Evolutionary conservation across 345 rosid genomes (phyloP).

Genomic region (Murraya koenigii): DNA sequence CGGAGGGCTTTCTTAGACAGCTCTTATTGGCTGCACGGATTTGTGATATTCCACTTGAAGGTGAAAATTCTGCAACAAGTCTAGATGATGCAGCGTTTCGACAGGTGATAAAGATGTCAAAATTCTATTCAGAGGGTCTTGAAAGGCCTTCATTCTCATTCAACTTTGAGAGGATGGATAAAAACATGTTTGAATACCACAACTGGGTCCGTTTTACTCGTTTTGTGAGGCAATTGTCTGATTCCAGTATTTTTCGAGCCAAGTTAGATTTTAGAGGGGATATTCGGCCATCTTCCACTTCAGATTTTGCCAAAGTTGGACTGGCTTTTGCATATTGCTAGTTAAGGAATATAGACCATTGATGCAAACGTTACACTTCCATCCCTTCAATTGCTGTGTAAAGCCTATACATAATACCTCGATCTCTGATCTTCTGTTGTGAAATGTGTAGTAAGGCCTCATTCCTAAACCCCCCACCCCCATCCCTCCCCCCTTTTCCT

Average conservation of each 20-base stretch:
- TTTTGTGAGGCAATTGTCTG: constrained; percentile 45
- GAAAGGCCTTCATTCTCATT: constrained; percentile 33
- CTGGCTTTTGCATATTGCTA: constrained; percentile 29
- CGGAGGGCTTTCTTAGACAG: constrained; percentile 44
- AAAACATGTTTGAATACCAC: constrained; percentile 31
- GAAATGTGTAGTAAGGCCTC: constrained; percentile 20
- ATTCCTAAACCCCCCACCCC: too few relatives aligned
- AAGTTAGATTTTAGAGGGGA: constrained; percentile 29
- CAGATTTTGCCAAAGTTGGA: constrained; percentile 25
- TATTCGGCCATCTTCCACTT: constrained; percentile 14
- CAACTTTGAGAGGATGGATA: constrained; percentile 49
- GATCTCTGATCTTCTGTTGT: constrained; percentile 13
- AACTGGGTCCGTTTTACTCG: constrained; percentile 42
- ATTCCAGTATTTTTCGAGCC: constrained; percentile 36
- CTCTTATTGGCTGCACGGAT: constrained; percentile 38
- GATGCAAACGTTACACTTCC: background rate
- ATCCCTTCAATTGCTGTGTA: constrained; percentile 17
- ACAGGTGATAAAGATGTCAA: constrained; percentile 46
- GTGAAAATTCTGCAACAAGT: constrained; percentile 34
- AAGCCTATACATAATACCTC: constrained; percentile 4
- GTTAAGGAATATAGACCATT: background rate
- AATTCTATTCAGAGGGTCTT: constrained; percentile 30
- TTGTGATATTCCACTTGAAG: constrained; percentile 38
- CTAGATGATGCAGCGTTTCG: constrained; percentile 36
- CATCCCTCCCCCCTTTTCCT: too few relatives aligned